Conservation (phyloP, 495 filamentous ascomycete species). For the Podospora anserina region DNA sequence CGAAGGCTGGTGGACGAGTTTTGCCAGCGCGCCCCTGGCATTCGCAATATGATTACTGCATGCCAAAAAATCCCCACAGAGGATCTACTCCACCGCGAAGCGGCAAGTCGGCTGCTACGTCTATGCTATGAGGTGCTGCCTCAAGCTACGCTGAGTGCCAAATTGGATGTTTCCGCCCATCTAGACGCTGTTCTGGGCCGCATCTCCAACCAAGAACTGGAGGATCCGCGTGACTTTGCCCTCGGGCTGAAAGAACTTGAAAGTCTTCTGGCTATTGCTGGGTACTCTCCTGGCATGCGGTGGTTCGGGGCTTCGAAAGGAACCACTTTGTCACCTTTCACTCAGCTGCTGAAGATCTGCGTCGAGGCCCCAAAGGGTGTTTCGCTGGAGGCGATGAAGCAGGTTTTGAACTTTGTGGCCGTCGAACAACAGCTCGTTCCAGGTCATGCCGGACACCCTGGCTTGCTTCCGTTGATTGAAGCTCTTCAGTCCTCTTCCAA, state of each 20-base stretch:
- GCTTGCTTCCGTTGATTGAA: conserved; percentile 53
- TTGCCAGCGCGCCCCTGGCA: conserved; percentile 68
- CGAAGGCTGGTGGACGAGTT: conserved; percentile 68
- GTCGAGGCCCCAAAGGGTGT: conserved; percentile 42
- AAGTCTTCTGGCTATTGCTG: conserved; percentile 71
- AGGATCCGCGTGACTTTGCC: conserved; percentile 45
- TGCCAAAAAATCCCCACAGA: conserved; percentile 63
- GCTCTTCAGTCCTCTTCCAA: conserved; percentile 37
- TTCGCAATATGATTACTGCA: conserved; percentile 69
- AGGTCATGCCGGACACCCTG: conserved; percentile 35
- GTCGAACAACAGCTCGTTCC: conserved; percentile 50
- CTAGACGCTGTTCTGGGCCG: conserved; percentile 62
- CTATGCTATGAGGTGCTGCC: conserved; percentile 81
- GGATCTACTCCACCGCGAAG: conserved; percentile 74
- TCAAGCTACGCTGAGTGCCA: conserved; percentile 73
- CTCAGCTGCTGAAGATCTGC: conserved; percentile 56
- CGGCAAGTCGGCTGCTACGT: conserved; percentile 66
- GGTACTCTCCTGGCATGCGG: conserved; percentile 71
- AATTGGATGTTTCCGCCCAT: conserved; percentile 76
- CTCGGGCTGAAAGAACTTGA: conserved; percentile 66
- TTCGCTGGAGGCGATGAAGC: conserved; percentile 42
- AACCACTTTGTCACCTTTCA: conserved; percentile 59
- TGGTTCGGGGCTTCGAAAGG: conserved; percentile 64
- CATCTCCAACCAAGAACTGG: conserved; percentile 40
- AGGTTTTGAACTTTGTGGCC: conserved; percentile 49